A percentile compares a stretch with the other conserved stretches of the same genome.
phyloP scores from a whole-genome alignment of 108 stramenopile species.

The Pseudonitzschia delicatissima region DNA sequence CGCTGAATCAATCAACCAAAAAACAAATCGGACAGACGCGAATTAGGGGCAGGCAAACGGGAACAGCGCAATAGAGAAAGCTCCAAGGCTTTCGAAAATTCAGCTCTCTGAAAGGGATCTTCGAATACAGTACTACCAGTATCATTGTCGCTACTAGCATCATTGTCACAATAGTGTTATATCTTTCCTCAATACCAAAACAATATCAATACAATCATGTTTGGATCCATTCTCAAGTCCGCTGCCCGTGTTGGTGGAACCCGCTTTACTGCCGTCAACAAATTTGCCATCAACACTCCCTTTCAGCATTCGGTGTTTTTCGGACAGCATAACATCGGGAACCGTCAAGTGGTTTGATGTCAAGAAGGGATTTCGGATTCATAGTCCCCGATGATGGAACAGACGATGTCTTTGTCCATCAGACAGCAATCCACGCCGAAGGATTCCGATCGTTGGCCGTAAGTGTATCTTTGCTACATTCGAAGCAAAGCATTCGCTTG shows the following conservation, averaged over 20 bases:
- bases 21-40: too few relatives aligned
- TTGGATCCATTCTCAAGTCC: conserved; percentile 18
- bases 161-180: neutral
- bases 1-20: too few relatives aligned
- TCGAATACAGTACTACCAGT: neutral
- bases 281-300: conserved; percentile 8
- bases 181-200: neutral
- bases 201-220: conserved; percentile 17
- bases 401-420: conserved; percentile 75
- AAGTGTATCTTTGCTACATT: conserved; percentile 24
- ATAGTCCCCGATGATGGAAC: conserved; percentile 64
- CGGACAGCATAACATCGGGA: conserved; percentile 32
- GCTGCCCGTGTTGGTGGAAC: neutral
- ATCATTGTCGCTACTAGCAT: neutral
- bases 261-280: neutral
- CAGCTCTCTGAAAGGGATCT: neutral
- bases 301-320: conserved; percentile 4
- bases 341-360: conserved; percentile 83
- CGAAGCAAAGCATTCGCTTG: neutral
- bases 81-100: neutral
- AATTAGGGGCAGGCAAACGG: neutral
- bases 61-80: neutral
- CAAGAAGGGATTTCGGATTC: conserved; percentile 86
- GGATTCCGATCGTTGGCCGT: conserved; percentile 69
- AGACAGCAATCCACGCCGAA: conserved; percentile 53